phyloP scores from a whole-genome alignment of 2,329 filamentous ascomycete species.

The Orbilia oligospora region DNA sequence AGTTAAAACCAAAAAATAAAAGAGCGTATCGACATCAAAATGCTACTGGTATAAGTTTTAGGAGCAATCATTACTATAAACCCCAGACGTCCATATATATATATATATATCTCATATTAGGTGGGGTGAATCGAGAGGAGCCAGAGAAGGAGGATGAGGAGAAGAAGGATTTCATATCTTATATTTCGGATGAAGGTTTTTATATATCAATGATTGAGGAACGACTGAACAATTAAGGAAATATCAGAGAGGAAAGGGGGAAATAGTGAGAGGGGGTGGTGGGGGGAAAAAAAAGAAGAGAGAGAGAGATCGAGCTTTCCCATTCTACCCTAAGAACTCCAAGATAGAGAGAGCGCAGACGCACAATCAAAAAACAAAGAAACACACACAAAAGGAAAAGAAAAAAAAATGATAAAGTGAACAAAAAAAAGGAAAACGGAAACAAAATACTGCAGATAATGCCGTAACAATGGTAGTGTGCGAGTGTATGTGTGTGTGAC shows the following conservation, averaged over 20 bases:
- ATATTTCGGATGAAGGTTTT: not conserved
- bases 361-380: slow-evolving; percentile 13
- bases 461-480: slow-evolving; percentile 26
- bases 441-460: slow-evolving; percentile 1
- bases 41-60: too few relatives aligned
- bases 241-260: not conserved
- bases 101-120: too few relatives aligned
- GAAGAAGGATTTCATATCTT: slow-evolving; percentile 1
- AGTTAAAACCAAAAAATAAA: too few relatives aligned
- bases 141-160: not conserved
- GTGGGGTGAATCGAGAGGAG: too few relatives aligned
- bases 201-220: not conserved
- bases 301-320: slow-evolving; percentile 22
- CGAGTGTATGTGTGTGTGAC: not conserved
- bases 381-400: slow-evolving; percentile 20
- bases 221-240: not conserved
- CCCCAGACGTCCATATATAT: too few relatives aligned
- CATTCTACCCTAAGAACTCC: slow-evolving; percentile 59
- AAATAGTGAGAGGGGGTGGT: too few relatives aligned
- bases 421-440: not conserved
- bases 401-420: not conserved
- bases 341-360: slow-evolving; percentile 42
- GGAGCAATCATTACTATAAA: too few relatives aligned
- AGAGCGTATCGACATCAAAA: too few relatives aligned
- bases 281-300: not conserved